Conservation (phyloP, 2,329 filamentous ascomycete genomes). For the Xenosphaeropsis pyriputrescens region DNA sequence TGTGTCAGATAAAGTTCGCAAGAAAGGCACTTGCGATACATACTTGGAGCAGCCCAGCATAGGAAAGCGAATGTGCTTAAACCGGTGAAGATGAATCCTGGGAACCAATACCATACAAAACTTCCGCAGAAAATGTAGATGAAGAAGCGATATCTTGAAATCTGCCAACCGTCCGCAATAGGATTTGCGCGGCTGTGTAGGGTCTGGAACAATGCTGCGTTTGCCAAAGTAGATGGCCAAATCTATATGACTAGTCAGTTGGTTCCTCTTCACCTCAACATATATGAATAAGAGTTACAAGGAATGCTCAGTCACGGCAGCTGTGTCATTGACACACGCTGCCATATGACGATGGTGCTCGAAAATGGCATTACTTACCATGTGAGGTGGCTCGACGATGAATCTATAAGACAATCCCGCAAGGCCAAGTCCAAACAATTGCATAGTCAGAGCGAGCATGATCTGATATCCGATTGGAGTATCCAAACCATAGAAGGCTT, state of each 20-base stretch:
- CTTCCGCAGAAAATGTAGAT: constrained; percentile 25
- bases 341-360: too few species aligned
- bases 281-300: too few species aligned
- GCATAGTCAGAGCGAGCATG: constrained; percentile 42
- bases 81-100: constrained; percentile 31
- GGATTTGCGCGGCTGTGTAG: constrained; percentile 27
- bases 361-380: constrained; percentile 25
- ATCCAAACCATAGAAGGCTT: too few species aligned
- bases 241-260: too few species aligned
- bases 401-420: constrained; percentile 44
- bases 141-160: constrained; percentile 30
- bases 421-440: constrained; percentile 48
- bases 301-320: too few species aligned
- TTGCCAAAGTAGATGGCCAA: too few species aligned
- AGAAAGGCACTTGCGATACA: too few species aligned
- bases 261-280: too few species aligned
- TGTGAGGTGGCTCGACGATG: constrained; percentile 41
- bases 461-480: constrained; percentile 37
- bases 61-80: constrained; percentile 22
- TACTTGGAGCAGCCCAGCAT: not conserved
- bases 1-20: too few species aligned
- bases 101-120: constrained; percentile 56
- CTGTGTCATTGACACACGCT: too few species aligned
- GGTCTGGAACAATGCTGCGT: too few species aligned
- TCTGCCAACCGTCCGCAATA: constrained; percentile 24